Percentiles rank a stretch among this genome's conserved stretches.
phyloP scores from a whole-genome alignment of 2,329 filamentous ascomycete species.

The Lecanosticta acicola region DNA sequence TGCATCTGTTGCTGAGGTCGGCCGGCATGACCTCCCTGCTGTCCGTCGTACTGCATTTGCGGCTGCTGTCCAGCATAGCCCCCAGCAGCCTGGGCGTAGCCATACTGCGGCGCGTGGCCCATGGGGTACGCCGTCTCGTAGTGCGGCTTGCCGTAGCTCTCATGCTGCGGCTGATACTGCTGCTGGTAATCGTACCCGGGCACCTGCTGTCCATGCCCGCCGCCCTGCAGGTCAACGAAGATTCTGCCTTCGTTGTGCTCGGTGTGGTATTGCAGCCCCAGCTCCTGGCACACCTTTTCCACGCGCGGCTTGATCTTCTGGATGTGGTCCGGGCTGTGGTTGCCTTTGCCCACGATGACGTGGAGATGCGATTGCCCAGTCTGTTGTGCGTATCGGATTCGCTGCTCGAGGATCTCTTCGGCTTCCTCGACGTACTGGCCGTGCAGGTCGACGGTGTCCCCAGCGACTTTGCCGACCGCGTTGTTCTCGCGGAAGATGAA shows the following conservation, averaged over 20 bases:
- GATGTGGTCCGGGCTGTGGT: conserved; percentile 73
- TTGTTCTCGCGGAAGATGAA: conserved; percentile 97
- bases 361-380: conserved; percentile 77
- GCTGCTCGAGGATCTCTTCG: conserved; percentile 78
- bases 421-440: conserved; percentile 94
- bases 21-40: conserved; percentile 31
- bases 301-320: conserved; percentile 96
- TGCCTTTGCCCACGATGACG: conserved; percentile 93
- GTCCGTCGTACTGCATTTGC: conserved; percentile 38
- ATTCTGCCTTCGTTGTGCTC: conserved; percentile 88
- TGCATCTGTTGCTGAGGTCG: conserved; percentile 44
- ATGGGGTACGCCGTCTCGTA: conserved; percentile 37
- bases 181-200: conserved; percentile 39
- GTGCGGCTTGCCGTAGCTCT: conserved; percentile 38
- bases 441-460: conserved; percentile 88
- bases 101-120: conserved; percentile 31
- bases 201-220: conserved; percentile 53
- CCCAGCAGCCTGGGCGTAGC: conserved; percentile 32
- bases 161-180: conserved; percentile 34
- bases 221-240: conserved; percentile 71
- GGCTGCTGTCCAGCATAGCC: conserved; percentile 34
- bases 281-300: conserved; percentile 74
- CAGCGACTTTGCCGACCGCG: conserved; percentile 63
- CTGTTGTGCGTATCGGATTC: conserved; percentile 71
- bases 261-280: conserved; percentile 75